Conservation (phyloP, 768 basidiomycete species). For the Lanmaoa rubissima region DNA sequence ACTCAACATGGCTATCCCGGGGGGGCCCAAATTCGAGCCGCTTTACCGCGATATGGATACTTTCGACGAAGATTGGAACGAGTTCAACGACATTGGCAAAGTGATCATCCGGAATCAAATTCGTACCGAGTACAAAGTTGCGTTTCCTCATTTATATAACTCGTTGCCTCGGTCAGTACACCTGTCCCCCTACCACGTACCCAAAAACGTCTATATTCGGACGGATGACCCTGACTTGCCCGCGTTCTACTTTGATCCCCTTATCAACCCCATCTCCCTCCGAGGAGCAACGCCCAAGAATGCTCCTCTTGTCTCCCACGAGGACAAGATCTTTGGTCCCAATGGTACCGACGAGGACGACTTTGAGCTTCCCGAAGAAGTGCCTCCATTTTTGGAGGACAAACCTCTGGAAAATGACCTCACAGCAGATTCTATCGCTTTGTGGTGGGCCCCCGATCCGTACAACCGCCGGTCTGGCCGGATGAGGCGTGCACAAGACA, state of each 20-base stretch:
- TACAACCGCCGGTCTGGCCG: constrained; percentile 90
- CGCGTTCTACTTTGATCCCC: constrained; percentile 98
- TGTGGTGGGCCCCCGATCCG: constrained; percentile 99
- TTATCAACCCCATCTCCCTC: constrained; percentile 96
- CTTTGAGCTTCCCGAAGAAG: constrained; percentile 76
- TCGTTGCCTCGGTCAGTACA: constrained; percentile 93
- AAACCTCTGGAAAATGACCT: constrained; percentile 83
- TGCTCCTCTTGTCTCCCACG: constrained; percentile 77
- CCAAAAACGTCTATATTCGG: constrained; percentile 98
- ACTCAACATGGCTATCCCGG: constrained; percentile 94
- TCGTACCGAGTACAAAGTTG: constrained; percentile 98
- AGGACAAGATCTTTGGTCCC: constrained; percentile 89
- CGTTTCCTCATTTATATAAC: constrained; percentile 98
- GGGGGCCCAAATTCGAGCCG: constrained; percentile 98
- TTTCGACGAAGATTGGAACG: constrained; percentile 99
- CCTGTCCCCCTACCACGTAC: constrained; percentile 87
- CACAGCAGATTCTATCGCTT: constrained; percentile 93
- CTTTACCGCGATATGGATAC: constrained; percentile 95
- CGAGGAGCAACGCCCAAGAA: constrained; percentile 86
- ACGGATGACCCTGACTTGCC: constrained; percentile 99
- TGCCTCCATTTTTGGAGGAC: constrained; percentile 78
- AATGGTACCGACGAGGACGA: constrained; percentile 84
- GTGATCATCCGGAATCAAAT: constrained; percentile 99
- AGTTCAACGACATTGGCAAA: constrained; percentile 99
- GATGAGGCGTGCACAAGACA: constrained; percentile 91